A percentile compares a stretch with the other conserved stretches of the same genome.
These are phyloP conservation scores for Quercus phellos DNA, from an alignment of 331 rosid genomes.

Conservation along the genomic window DNA sequence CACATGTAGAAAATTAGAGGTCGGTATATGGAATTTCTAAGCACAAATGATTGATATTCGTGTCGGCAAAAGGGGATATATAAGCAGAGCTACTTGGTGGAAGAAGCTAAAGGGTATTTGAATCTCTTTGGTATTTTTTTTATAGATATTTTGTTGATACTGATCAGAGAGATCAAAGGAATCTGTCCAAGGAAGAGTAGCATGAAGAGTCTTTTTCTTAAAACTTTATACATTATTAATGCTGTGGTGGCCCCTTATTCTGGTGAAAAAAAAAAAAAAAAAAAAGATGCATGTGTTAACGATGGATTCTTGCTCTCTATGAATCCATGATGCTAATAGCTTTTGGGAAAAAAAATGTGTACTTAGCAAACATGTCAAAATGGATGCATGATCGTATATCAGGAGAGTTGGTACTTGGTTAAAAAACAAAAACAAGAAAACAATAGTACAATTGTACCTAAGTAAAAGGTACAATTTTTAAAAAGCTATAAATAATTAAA, in stretches of 20 bases:
- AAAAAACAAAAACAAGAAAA: too few relatives aligned
- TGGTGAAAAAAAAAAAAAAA: neutral
- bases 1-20: neutral
- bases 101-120: neutral
- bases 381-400: too few relatives aligned
- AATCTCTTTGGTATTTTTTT: neutral
- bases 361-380: too few relatives aligned
- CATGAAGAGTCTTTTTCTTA: slow-evolving; percentile 5
- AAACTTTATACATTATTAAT: slow-evolving; percentile 9
- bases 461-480: too few relatives aligned
- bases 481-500: too few relatives aligned
- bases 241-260: slow-evolving; percentile 31
- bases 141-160: neutral
- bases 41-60: neutral
- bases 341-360: too few relatives aligned
- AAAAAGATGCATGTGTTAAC: neutral
- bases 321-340: too few relatives aligned
- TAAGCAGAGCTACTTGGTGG: neutral
- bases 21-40: neutral
- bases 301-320: neutral
- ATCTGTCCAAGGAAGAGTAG: slow-evolving; percentile 16
- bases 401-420: too few relatives aligned
- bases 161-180: slow-evolving; percentile 1
- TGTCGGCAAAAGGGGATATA: slow-evolving; percentile 26
- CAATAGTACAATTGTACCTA: too few relatives aligned